These are phyloP conservation scores for Plasmopara muralis DNA, from an alignment of 352 stramenopile species.

Conservation along the genomic window DNA sequence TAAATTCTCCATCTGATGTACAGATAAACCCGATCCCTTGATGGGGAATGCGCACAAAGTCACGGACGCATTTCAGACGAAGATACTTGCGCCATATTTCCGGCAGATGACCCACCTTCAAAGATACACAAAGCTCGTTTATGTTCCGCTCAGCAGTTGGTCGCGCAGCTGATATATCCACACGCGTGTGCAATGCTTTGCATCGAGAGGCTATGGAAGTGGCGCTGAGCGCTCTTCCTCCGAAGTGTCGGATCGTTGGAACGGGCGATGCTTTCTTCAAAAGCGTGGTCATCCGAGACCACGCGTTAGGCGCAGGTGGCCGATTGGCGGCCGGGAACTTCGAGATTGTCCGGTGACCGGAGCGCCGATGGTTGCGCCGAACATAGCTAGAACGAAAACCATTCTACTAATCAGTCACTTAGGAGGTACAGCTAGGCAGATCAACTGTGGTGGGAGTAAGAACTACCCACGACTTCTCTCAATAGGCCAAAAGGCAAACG, in stretches of 20 bases:
- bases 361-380: not conserved
- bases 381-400: not conserved
- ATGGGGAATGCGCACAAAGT: conserved; percentile 1
- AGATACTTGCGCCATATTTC: not conserved
- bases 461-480: too few species aligned
- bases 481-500: too few species aligned
- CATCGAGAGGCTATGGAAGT: not conserved
- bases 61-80: not conserved
- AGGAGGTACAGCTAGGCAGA: too few species aligned
- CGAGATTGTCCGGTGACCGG: not conserved
- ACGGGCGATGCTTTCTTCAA: not conserved
- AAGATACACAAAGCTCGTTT: not conserved
- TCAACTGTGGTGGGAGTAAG: too few species aligned
- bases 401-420: too few species aligned
- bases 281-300: not conserved
- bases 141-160: not conserved
- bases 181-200: not conserved
- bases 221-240: not conserved
- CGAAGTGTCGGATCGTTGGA: not conserved
- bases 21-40: not conserved
- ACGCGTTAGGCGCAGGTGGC: not conserved
- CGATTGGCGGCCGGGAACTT: not conserved
- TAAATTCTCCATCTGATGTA: not conserved
- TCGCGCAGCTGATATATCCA: not conserved
- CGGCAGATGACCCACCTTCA: not conserved